A percentile compares a stretch with the other conserved stretches of the same genome.
Evolutionary conservation across 495 filamentous ascomycete genomes (phyloP).

Genomic region (Niebla homalea): DNA sequence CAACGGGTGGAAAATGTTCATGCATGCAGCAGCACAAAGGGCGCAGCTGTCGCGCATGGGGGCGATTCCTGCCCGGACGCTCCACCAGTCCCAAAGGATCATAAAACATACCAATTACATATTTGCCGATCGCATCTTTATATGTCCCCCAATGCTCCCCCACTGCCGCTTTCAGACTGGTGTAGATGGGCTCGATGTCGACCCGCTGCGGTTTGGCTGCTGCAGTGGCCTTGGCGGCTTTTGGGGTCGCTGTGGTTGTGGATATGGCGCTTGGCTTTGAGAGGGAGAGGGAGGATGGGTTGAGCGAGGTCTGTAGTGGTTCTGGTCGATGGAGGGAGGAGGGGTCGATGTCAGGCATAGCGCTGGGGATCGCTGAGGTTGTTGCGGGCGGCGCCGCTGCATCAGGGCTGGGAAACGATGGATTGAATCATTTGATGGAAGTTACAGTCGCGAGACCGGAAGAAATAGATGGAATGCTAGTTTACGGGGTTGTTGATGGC

Average conservation of each 20-base stretch:
- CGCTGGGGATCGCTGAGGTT: constrained; percentile 5
- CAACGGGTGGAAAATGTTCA: constrained; percentile 1
- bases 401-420: neutral
- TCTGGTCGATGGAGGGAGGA: constrained; percentile 64
- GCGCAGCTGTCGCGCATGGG: too few species aligned
- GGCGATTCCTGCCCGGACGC: too few species aligned
- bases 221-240: constrained; percentile 42
- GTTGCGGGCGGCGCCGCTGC: neutral
- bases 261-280: constrained; percentile 31
- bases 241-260: constrained; percentile 22
- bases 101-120: constrained; percentile 57
- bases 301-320: constrained; percentile 40
- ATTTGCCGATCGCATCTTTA: constrained; percentile 67
- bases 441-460: too few species aligned
- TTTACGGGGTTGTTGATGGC: too few species aligned
- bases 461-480: too few species aligned
- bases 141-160: constrained; percentile 80
- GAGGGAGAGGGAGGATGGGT: constrained; percentile 46
- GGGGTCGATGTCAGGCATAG: constrained; percentile 76
- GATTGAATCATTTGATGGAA: too few species aligned
- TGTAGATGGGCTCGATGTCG: constrained; percentile 82
- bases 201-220: constrained; percentile 67
- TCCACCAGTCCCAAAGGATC: too few species aligned
- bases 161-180: constrained; percentile 67
- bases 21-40: neutral